Conservation (phyloP, 2,329 filamentous ascomycete genomes). For the Talaromyces islandicus region DNA sequence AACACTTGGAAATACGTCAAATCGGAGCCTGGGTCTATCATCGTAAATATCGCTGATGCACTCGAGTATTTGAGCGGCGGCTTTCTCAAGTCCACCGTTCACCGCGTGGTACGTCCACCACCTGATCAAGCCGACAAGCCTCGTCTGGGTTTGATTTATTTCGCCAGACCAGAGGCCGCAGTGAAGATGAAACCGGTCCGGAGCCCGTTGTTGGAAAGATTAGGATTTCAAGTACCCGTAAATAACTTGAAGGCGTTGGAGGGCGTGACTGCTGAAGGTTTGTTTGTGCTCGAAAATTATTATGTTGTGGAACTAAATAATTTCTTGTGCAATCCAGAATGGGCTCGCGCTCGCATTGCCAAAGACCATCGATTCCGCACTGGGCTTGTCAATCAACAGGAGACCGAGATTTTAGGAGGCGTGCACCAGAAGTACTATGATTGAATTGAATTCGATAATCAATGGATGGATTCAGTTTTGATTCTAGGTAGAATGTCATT, state of each 20-base stretch:
- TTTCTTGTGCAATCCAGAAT: neutral
- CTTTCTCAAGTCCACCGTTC: constrained; percentile 45
- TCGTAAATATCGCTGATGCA: constrained; percentile 48
- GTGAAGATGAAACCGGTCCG: constrained; percentile 4
- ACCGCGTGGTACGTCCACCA: constrained; percentile 45
- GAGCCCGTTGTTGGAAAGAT: constrained; percentile 6
- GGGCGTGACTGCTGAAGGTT: constrained; percentile 9
- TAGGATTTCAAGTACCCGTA: constrained; percentile 4
- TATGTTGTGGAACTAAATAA: neutral
- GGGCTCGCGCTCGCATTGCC: constrained; percentile 7
- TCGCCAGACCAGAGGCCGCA: constrained; percentile 6
- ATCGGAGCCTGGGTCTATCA: constrained; percentile 46
- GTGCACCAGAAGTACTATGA: constrained; percentile 9
- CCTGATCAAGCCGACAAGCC: constrained; percentile 36
- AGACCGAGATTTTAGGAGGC: constrained; percentile 8
- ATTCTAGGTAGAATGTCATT: too few relatives aligned
- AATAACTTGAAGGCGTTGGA: constrained; percentile 6
- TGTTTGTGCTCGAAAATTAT: neutral
- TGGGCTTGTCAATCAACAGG: constrained; percentile 7
- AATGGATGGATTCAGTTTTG: neutral
- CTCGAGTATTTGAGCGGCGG: constrained; percentile 46
- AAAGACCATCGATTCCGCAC: constrained; percentile 9
- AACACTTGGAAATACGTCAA: constrained; percentile 48
- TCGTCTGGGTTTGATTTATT: constrained; percentile 6
- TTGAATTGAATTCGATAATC: neutral